Conservation (phyloP, 2,329 filamentous ascomycete species). For the Didymella pomorum region DNA sequence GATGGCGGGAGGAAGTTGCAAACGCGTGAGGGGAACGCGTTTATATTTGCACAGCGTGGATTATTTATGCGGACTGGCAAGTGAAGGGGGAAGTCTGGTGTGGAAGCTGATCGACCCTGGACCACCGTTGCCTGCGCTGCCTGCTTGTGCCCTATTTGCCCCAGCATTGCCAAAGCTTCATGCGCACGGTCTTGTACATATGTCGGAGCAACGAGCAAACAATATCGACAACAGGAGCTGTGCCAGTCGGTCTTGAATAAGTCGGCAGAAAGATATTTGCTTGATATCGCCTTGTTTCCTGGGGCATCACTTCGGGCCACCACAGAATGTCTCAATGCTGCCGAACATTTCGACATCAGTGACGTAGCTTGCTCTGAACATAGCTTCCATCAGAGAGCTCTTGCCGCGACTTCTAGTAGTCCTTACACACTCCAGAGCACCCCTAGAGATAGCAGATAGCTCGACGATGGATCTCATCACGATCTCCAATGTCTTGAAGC, state of each 20-base stretch:
- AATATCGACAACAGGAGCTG: neutral
- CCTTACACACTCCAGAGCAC: no score
- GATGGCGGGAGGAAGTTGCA: neutral
- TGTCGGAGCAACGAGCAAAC: constrained; percentile 1
- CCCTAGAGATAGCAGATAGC: neutral
- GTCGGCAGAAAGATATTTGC: no score
- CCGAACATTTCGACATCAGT: constrained; percentile 2
- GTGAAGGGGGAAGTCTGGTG: constrained; percentile 9
- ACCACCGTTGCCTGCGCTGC: constrained; percentile 14
- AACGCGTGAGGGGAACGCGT: constrained; percentile 7
- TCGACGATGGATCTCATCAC: neutral
- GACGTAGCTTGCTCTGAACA: constrained; percentile 16
- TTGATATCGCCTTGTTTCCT: no score
- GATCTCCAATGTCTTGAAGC: neutral
- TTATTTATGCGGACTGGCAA: neutral
- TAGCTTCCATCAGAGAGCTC: constrained; percentile 10
- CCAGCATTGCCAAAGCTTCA: constrained; percentile 7
- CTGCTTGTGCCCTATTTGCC: constrained; percentile 14
- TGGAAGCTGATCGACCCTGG: constrained; percentile 8
- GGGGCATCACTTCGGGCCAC: neutral
- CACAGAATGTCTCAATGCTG: neutral
- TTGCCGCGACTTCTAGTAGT: neutral
- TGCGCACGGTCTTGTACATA: constrained; percentile 9
- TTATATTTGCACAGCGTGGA: neutral
- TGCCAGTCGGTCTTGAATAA: no score